Base-by-base conservation (phyloP, 2,329 filamentous ascomycete genomes). In the Dactylellina leptospora region DNA sequence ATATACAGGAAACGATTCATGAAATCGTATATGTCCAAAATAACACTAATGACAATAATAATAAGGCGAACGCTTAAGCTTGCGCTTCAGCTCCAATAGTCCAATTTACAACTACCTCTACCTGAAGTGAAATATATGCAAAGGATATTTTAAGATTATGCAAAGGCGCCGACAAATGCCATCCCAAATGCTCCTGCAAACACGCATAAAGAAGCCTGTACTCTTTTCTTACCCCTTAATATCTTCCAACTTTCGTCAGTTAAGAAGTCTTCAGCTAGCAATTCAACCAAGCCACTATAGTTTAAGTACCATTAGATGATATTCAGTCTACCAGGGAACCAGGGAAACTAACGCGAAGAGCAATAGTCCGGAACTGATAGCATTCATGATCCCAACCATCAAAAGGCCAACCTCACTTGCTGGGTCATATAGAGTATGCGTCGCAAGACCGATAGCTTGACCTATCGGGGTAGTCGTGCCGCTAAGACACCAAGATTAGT, bases 121-220 rank as follows among this genome's bases (percentile, higher is more conserved):
- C 30, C 6, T 6, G 4, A 6, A 9, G 45, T 20, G 8, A n/a
- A 11, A 8, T 48, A n/a, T 27, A 25, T 27, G 10, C 3, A 27
- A 13, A 48, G 4, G 4, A 48, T n/a, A 48, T 48, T 11, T 11
- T 8, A 53, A 47, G 23, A 47, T 47, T 36, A 72, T 20, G 68
- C 68, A 55, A 72, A 91, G 6, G 88, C 89, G 0, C 89, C 89
- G 0, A 92, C 88, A 11, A 87, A 78, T 30, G 88, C 88, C 89
- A 92, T 92, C 54, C 89, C 81, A 54, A 84, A 80, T 0, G 89
- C 87, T 0, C 89, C 89, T 0, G 81, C 81, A 25, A 88, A 82
- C 1, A 92, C 88, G 3, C 87, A 81, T 27, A 87, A 64, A 63
- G 87, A 90, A 0, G 89, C 89, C 54, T 85, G 83, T 10, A 87